Conservation (phyloP, 768 basidiomycete species). For the Tricholoma flavovirens region DNA sequence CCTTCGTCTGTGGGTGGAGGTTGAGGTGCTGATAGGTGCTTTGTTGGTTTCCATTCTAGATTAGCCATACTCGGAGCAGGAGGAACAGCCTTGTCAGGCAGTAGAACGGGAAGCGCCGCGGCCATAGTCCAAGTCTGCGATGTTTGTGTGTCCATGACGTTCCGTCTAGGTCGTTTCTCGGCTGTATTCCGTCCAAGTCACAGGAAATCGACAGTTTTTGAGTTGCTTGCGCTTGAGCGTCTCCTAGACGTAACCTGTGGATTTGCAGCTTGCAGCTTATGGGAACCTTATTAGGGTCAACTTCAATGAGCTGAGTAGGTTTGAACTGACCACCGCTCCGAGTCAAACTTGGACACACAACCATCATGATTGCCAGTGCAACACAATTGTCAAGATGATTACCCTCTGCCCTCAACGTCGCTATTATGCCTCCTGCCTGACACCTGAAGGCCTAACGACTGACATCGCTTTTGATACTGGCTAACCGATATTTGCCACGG, state of each 20-base stretch:
- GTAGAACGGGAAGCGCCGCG: conserved; percentile 44
- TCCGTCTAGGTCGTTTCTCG: not conserved
- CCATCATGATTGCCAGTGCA: too few relatives aligned
- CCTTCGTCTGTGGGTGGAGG: conserved; percentile 72
- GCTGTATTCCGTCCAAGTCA: too few relatives aligned
- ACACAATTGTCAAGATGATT: too few relatives aligned
- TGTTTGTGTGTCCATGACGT: not conserved
- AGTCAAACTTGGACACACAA: not conserved
- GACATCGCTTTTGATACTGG: too few relatives aligned
- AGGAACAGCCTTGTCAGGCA: conserved; percentile 40
- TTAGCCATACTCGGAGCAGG: conserved; percentile 31
- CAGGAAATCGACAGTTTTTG: too few relatives aligned
- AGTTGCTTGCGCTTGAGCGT: too few relatives aligned
- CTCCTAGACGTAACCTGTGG: too few relatives aligned
- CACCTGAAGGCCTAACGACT: not conserved
- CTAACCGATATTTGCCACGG: not conserved
- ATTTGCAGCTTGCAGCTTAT: too few relatives aligned
- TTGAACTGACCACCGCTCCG: not conserved
- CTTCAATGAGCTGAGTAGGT: too few relatives aligned
- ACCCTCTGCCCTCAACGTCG: too few relatives aligned
- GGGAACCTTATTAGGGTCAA: too few relatives aligned
- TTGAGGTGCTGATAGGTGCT: conserved; percentile 70
- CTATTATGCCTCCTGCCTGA: too few relatives aligned
- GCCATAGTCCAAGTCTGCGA: conserved; percentile 10
- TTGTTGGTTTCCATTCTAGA: conserved; percentile 72